A percentile compares a stretch with the other conserved stretches of the same genome.
Conservation (phyloP, 768 basidiomycete species). For the Boletus subparvulus region DNA sequence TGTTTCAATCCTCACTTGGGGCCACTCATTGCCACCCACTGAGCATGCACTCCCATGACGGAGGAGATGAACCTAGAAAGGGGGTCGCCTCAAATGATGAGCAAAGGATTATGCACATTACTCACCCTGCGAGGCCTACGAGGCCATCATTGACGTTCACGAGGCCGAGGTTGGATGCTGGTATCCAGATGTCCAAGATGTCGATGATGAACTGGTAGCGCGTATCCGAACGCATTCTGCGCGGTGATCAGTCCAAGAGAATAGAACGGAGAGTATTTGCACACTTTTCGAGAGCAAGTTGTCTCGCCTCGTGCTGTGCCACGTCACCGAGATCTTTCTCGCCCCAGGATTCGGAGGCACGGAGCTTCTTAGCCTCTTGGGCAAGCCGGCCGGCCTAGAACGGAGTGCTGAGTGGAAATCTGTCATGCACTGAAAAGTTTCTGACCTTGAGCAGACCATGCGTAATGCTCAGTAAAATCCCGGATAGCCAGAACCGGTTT, state of each 20-base stretch:
- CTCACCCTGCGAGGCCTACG: slow-evolving; percentile 83
- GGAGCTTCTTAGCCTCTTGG: slow-evolving; percentile 56
- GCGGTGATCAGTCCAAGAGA: slow-evolving; percentile 6
- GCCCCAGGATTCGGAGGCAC: slow-evolving; percentile 42
- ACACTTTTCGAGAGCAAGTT: slow-evolving; percentile 56
- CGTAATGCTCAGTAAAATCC: slow-evolving; percentile 76
- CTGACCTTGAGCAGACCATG: slow-evolving; percentile 68
- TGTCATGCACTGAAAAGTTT: background rate
- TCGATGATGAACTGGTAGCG: slow-evolving; percentile 85
- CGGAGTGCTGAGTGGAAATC: background rate
- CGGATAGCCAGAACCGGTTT: slow-evolving; percentile 86
- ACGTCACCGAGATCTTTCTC: slow-evolving; percentile 72
- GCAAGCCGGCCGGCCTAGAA: slow-evolving; percentile 58
- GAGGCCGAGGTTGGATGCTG: slow-evolving; percentile 77
- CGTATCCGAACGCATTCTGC: slow-evolving; percentile 61
- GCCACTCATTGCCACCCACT: slow-evolving; percentile 57
- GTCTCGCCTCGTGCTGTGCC: slow-evolving; percentile 61
- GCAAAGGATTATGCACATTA: slow-evolving; percentile 8
- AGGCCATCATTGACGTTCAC: slow-evolving; percentile 80
- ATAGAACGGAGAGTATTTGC: slow-evolving; percentile 21
- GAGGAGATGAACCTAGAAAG: slow-evolving; percentile 63
- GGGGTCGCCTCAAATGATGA: slow-evolving; percentile 3
- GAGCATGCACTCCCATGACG: slow-evolving; percentile 62
- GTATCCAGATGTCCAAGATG: slow-evolving; percentile 84
- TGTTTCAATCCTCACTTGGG: slow-evolving; percentile 35